Base-by-base conservation (phyloP, 2,329 filamentous ascomycete genomes). In the Fusarium sp. region DNA sequence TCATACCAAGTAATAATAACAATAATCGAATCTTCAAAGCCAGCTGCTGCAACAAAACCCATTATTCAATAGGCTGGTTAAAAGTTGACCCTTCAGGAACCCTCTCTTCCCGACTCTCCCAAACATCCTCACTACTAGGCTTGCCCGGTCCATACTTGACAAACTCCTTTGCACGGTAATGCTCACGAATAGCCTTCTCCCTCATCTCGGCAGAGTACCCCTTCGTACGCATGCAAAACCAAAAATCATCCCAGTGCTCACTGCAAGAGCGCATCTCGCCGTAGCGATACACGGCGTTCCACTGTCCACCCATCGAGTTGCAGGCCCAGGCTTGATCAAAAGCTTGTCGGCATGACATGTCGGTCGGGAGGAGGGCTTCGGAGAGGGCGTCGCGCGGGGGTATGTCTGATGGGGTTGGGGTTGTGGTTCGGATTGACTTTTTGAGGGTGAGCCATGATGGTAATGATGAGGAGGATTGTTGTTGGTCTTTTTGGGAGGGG, bases 281-380 rank as follows among this genome's bases (percentile, higher is more conserved):
- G 77, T 93, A 90, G 38, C 96, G 91, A 84, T 98, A 99, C 36
- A 98, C 87, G 75, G 93, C 89, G 75, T 92, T 93, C 84, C 94
- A 97, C 79, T 98, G 94, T 1, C 95, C 93, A 58, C 93, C 94
- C 8, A 97, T 84, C 0, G 91, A 93, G 78, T 96, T 92, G 86
- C 96, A 99, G 84, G 95, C 93, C 86, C 95, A 97, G 64, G 95
- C 94, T 69, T 89, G 86, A 83, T 99, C 96, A 82, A 99, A 98
- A 73, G 93, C 91, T 66, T 90, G 86, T 56, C 92, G 91, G 84
- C 96, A 98, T 76, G 91, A 94, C 90, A 98, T 96, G 57, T 86
- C 88, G 42, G 89, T 89, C 0, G 93, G 93, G 67, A 96, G 91
- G 55, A 93, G 84, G 68, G 89, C 87, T 70, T 92, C 88, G 71